Evolutionary conservation across 495 filamentous ascomycete genomes (phyloP).

Genomic region (Lindgomyces ingoldianus): DNA sequence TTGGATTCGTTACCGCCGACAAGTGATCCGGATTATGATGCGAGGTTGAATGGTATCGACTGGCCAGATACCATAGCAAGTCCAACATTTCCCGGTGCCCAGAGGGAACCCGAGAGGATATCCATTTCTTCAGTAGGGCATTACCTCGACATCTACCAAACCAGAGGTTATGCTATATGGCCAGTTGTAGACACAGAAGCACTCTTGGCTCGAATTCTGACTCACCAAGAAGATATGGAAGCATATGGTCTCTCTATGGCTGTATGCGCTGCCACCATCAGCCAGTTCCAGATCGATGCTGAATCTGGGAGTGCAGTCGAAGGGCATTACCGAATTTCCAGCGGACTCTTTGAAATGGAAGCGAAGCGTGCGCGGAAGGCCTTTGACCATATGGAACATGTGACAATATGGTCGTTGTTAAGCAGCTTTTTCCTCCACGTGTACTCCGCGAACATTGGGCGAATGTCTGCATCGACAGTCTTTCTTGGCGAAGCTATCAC

Average conservation of each 20-base stretch:
- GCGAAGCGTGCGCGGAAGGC: slow-evolving; percentile 19
- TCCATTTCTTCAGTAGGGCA: slow-evolving; percentile 11
- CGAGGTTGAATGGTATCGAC: background rate
- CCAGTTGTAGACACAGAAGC: slow-evolving; percentile 51
- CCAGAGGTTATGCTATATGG: slow-evolving; percentile 53
- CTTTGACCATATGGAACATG: slow-evolving; percentile 30
- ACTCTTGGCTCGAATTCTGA: slow-evolving; percentile 43
- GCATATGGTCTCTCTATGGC: slow-evolving; percentile 49
- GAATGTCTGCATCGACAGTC: slow-evolving; percentile 47
- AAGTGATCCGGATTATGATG: slow-evolving; percentile 1
- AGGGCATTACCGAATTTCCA: slow-evolving; percentile 26
- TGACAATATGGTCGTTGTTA: slow-evolving; percentile 40
- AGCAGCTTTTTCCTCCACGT: slow-evolving; percentile 53
- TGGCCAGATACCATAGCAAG: slow-evolving; percentile 9
- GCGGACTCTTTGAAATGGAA: slow-evolving; percentile 23
- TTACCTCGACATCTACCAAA: slow-evolving; percentile 48
- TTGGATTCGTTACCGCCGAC: slow-evolving; percentile 10
- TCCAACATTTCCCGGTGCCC: background rate
- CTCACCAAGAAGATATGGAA: slow-evolving; percentile 42
- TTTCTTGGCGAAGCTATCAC: slow-evolving; percentile 52
- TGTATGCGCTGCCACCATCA: slow-evolving; percentile 50
- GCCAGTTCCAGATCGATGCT: slow-evolving; percentile 48
- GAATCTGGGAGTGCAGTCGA: slow-evolving; percentile 20
- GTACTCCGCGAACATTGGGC: slow-evolving; percentile 50
- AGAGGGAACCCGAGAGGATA: slow-evolving; percentile 6